Conservation (phyloP, 2,329 filamentous ascomycete genomes). For the Colletotrichum aenigma region DNA sequence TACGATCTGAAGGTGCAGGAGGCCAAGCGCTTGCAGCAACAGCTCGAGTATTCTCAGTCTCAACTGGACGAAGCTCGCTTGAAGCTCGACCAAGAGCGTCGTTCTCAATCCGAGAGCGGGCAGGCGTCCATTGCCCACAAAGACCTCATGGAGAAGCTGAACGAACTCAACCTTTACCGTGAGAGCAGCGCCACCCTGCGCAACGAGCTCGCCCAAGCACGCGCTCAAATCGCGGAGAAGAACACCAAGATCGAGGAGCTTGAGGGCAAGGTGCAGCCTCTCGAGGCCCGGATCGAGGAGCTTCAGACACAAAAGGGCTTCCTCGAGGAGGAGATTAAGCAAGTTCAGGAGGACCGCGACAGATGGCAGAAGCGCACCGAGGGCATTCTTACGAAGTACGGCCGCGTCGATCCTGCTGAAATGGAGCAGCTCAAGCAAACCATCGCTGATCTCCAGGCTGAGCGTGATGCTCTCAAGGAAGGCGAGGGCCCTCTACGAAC, state of each 20-base stretch:
- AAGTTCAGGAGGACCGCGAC: conserved; percentile 90
- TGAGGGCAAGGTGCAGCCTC: conserved; percentile 75
- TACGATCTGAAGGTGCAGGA: conserved; percentile 90
- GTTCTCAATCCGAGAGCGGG: conserved; percentile 74
- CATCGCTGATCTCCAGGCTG: conserved; percentile 68
- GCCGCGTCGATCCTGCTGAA: conserved; percentile 91
- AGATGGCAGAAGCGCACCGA: conserved; percentile 96
- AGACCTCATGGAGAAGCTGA: conserved; percentile 91
- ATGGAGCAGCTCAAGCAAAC: conserved; percentile 87
- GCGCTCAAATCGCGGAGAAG: conserved; percentile 77
- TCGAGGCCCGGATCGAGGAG: conserved; percentile 80
- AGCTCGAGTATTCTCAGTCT: conserved; percentile 83
- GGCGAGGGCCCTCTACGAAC: conserved; percentile 56
- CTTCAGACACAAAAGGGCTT: conserved; percentile 81
- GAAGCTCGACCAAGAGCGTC: conserved; percentile 89
- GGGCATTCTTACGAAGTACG: conserved; percentile 94
- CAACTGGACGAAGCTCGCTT: conserved; percentile 89
- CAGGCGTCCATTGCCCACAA: conserved; percentile 80
- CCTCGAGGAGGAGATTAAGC: conserved; percentile 85
- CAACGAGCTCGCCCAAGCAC: conserved; percentile 81
- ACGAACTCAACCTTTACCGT: conserved; percentile 93
- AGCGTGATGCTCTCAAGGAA: conserved; percentile 62
- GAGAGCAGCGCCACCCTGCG: conserved; percentile 93
- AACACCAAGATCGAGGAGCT: conserved; percentile 76
- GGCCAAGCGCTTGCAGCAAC: conserved; percentile 84